Conservation (phyloP, 2,329 filamentous ascomycete genomes). For the Claviceps citrina region DNA sequence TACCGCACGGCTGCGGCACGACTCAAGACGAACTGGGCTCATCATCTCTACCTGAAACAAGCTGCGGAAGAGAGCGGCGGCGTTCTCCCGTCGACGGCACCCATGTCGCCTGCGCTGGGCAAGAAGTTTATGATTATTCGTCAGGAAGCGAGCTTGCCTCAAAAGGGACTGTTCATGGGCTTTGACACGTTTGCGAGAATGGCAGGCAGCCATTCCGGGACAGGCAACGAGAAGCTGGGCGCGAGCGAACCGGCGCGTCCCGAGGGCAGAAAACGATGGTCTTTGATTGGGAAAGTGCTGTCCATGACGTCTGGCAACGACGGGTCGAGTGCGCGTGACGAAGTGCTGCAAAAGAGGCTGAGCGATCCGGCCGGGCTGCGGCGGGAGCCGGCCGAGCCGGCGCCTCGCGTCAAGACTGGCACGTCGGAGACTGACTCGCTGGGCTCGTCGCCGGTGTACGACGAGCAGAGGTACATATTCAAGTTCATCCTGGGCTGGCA, state of each 20-base stretch:
- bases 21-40: constrained; percentile 59
- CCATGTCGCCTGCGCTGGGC: constrained; percentile 72
- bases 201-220: constrained; percentile 9
- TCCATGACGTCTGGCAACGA: constrained; percentile 17
- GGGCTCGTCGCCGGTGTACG: constrained; percentile 38
- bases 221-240: constrained; percentile 14
- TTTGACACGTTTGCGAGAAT: constrained; percentile 31
- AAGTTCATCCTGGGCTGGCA: constrained; percentile 60
- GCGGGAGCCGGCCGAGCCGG: neutral
- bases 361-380: neutral
- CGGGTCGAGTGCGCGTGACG: constrained; percentile 1
- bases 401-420: constrained; percentile 17
- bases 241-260: constrained; percentile 14
- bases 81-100: constrained; percentile 54
- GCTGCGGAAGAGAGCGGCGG: constrained; percentile 41
- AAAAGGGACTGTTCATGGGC: constrained; percentile 32
- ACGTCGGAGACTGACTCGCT: constrained; percentile 37
- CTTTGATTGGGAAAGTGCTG: constrained; percentile 48
- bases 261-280: constrained; percentile 45
- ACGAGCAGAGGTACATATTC: constrained; percentile 49
- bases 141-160: constrained; percentile 44
- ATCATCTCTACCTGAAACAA: constrained; percentile 62
- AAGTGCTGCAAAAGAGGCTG: neutral
- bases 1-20: constrained; percentile 51
- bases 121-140: constrained; percentile 80